Base-by-base conservation (phyloP, 169 alveolate species). In the Eimeria mitis region DNA sequence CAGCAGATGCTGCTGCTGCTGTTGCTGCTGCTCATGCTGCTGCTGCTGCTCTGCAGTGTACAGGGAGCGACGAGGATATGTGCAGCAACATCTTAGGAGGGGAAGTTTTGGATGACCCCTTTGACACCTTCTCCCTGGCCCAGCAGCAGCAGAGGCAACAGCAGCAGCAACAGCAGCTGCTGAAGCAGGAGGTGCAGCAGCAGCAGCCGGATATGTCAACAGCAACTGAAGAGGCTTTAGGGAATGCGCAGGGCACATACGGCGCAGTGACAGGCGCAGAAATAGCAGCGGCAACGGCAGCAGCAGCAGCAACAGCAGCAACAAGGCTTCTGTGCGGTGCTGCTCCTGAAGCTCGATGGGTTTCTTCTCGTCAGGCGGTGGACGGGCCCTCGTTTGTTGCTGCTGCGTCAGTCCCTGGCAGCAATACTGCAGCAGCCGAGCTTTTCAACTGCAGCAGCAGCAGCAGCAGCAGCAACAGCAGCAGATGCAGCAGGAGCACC, bases 401-500 rank as follows among this genome's bases (percentile, higher is more conserved):
- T 81, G 89, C 63, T 81, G 21, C 52, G 3, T 49, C 89, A 47
- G 25, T 28, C 78, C 25, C 19, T 68, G 49, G 28, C 47, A 31
- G 47, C 78, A 68, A 7, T 47, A 37, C 49, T 1, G 78, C 78
- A 11, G 78, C 49, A 68, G 49, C 78, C 31, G 78, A 68, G 78
- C 47, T 68, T 0, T 40, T n/a, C 34, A 40, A 8, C 54, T 8
- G 8, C 83, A 75, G 61, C 85, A 42, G 85, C 63, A 75, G 40
- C n/a, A 75, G 59, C 54, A 47, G 19, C 59, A 4, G 65, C 56
- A 31, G n/a, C 73, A 56, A 25, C 89, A 47, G 89, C 89, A 28
- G 73, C 70, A 81, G 31, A 71, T 52, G 71, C 89, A n/a, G 52
- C 89, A 49, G 89, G 73, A 49, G 89, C 71, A 49, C 73, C 89